Evolutionary conservation across 768 basidiomycete species (phyloP), one percentile per base, ranked within the genome.

Genomic region (Leccinum rimulosum): DNA sequence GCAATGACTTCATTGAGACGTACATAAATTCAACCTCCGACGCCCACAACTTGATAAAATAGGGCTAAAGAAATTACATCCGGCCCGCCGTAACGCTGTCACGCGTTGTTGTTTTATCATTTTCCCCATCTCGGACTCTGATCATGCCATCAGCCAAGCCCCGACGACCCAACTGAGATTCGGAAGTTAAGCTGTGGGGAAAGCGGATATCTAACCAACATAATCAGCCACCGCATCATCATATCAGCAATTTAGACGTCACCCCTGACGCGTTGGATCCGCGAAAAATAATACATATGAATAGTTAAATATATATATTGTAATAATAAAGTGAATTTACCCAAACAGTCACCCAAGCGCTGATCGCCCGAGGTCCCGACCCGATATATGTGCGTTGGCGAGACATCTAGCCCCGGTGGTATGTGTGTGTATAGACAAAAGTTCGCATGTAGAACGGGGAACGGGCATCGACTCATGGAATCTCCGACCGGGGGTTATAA

Each of bases 51-150:
- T 50, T 35, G 38, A 57, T 33, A 28, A 35, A 28, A 31, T 49
- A 4, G 15, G 17, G 30, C 47, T 19, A 12, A 40, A 12, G 30
- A 47, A 25, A 35, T 33, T 55, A 50, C 31, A 14, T 60, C 56
- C 63, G 49, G 49, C 35, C 38, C 55, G 48, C 22, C 47, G 28
- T 11, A 19, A 52, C 33, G 6, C 48, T 22, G 48, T 49, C n/a
- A 49, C 48, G 40, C 40, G 40, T 43, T 19, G n/a, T 11, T 30
- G 36, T 25, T 49, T 57, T 36, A 53, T 63, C 56, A 31, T 40
- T 19, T 50, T 15, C 17, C 38, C 49, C 65, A 59, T 67, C 57
- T 72, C 68, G 69, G 70, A 25, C 60, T 70, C 67, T 71, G 65
- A 71, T 66, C 48, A 43, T 19, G 40, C 25, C 48, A 49, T 27